Percentiles rank a stretch among this genome's conserved stretches.
phyloP scores from a whole-genome alignment of 2,329 filamentous ascomycete genomes.

The Hymenoscyphus linearis region DNA sequence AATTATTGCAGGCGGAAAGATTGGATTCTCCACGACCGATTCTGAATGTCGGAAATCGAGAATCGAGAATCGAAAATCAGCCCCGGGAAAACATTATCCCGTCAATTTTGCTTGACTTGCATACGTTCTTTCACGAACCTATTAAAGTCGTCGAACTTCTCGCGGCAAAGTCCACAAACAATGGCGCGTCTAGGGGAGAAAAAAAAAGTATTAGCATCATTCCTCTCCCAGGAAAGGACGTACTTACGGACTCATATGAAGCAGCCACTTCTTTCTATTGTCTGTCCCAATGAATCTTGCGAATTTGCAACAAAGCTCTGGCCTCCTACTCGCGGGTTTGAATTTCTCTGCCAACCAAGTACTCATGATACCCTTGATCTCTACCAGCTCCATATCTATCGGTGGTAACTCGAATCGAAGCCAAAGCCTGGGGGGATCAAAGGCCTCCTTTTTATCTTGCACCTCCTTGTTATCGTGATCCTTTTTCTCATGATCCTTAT shows the following conservation, averaged over 20 bases:
- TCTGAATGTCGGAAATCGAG: no score
- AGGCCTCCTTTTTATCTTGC: not conserved
- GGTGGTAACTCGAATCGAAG: not conserved
- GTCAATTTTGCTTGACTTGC: no score
- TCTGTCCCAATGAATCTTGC: not conserved
- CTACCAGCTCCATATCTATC: not conserved
- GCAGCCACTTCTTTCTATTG: not conserved
- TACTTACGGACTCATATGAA: not conserved
- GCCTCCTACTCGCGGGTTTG: not conserved
- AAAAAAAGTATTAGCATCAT: not conserved
- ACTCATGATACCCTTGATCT: not conserved
- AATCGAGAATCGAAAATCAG: no score
- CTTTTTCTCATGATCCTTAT: not conserved
- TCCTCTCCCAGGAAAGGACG: not conserved
- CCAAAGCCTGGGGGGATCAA: not conserved
- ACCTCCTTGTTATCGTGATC: not conserved
- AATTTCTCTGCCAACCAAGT: not conserved
- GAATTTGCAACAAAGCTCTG: not conserved
- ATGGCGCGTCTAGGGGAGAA: not conserved
- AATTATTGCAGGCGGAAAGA: no score
- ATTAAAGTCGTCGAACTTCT: not conserved
- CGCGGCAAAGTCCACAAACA: not conserved
- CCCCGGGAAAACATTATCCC: no score
- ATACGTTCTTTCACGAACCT: not conserved
- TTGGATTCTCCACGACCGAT: no score